A percentile compares a stretch with the other conserved stretches of the same genome.
These are phyloP conservation scores for Xylaria sp. DNA, from an alignment of 2,329 filamentous ascomycete genomes.

Conservation along the genomic window DNA sequence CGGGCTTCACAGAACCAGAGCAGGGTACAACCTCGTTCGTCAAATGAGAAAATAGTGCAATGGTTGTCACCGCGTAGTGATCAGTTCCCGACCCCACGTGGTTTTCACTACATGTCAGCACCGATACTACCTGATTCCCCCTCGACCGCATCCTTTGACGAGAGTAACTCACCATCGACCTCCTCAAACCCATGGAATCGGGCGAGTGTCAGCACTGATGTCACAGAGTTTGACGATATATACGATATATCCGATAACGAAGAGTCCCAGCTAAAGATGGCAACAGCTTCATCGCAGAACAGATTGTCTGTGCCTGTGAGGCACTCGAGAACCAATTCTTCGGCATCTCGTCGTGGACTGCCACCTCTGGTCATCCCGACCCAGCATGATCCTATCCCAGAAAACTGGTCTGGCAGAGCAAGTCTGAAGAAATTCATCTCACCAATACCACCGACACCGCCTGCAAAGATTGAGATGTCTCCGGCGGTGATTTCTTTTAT, in stretches of 20 bases:
- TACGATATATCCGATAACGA: conserved; percentile 89
- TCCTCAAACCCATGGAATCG: conserved; percentile 68
- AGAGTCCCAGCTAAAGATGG: conserved; percentile 53
- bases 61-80: conserved; percentile 66
- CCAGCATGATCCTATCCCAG: conserved; percentile 42
- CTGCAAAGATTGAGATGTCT: conserved; percentile 74
- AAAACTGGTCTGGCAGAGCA: conserved; percentile 53
- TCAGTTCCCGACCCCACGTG: conserved; percentile 75
- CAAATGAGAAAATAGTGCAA: conserved; percentile 59
- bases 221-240: conserved; percentile 81
- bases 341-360: conserved; percentile 47
- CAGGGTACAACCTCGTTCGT: conserved; percentile 39
- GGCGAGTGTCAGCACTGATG: conserved; percentile 65
- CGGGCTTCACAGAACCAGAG: conserved; percentile 37
- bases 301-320: conserved; percentile 48
- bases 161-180: conserved; percentile 53
- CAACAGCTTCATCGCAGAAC: conserved; percentile 47
- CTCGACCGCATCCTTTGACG: conserved; percentile 59
- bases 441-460: conserved; percentile 67
- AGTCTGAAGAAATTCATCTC: conserved; percentile 57
- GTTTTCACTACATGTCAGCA: conserved; percentile 67
- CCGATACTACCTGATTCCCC: conserved; percentile 67
- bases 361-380: conserved; percentile 60
- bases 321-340: conserved; percentile 47
- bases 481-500: conserved; percentile 76